Percentiles rank a stretch among this genome's conserved stretches.
phyloP scores from a whole-genome alignment of 768 basidiomycete genomes.

The Scleroderma citrinum region DNA sequence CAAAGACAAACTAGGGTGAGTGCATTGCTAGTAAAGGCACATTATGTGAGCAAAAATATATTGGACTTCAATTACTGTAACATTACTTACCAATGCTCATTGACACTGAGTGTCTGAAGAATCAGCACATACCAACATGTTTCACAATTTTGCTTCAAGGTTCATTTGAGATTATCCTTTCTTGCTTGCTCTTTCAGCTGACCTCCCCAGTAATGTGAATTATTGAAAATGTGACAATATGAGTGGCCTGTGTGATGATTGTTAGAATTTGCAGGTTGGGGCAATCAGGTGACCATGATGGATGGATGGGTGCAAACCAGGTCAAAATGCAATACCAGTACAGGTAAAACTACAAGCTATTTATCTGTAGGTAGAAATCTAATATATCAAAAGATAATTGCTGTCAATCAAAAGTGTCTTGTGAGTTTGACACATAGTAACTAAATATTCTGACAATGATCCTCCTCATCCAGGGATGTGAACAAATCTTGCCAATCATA shows the following conservation, averaged over 20 bases:
- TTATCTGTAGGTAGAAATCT: no score
- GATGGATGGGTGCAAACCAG: no score
- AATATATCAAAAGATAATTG: no score
- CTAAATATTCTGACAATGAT: no score
- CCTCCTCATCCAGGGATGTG: conserved; percentile 18
- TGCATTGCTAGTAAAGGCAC: conserved; percentile 4
- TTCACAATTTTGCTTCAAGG: conserved; percentile 20
- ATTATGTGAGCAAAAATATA: conserved; percentile 13
- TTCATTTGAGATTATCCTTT: conserved; percentile 6
- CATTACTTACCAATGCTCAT: conserved; percentile 2
- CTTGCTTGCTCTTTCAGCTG: conserved; percentile 18
- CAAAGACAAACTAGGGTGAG: conserved; percentile 6
- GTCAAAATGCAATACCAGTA: no score
- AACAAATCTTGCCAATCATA: conserved; percentile 23
- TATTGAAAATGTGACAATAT: conserved; percentile 20
- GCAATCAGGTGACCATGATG: no score
- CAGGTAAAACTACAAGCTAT: no score
- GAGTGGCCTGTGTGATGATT: conserved; percentile 9
- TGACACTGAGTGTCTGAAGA: conserved; percentile 16
- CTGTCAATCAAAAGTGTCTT: no score
- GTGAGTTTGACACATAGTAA: no score
- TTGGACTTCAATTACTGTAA: no score
- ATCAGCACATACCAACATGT: conserved; percentile 20
- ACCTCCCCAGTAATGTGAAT: conserved; percentile 29
- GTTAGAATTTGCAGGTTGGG: no score